phyloP scores from a whole-genome alignment of 2,329 filamentous ascomycete genomes.

The Aspergillus fructus region DNA sequence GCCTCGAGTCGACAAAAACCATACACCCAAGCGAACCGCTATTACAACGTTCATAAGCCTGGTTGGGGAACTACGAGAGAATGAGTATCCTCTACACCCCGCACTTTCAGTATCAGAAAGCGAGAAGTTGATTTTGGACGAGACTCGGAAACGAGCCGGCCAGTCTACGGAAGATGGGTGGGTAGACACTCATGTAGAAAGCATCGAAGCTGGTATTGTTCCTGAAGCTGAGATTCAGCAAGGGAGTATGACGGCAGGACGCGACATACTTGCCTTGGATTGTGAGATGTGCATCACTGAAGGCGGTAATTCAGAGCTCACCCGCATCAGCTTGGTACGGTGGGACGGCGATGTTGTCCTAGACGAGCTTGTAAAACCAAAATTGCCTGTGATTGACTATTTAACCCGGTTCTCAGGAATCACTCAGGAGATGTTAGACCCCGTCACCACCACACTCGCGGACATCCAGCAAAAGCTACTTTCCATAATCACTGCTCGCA shows the following conservation, averaged over 20 bases:
- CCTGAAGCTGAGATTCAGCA: conserved; percentile 71
- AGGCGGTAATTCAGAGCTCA: conserved; percentile 75
- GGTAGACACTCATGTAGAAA: conserved; percentile 73
- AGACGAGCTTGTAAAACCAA: conserved; percentile 89
- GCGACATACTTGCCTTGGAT: conserved; percentile 77
- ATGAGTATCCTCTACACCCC: conserved; percentile 83
- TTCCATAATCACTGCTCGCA: conserved; percentile 57
- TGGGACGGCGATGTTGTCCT: conserved; percentile 83
- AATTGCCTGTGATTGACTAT: conserved; percentile 86
- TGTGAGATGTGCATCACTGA: conserved; percentile 97
- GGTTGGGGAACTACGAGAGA: conserved; percentile 72
- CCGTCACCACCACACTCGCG: conserved; percentile 75
- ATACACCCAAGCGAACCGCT: conserved; percentile 73
- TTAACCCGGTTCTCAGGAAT: conserved; percentile 91
- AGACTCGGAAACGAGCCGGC: conserved; percentile 52
- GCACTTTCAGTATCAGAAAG: conserved; percentile 62
- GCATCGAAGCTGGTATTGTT: conserved; percentile 65
- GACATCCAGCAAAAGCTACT: conserved; percentile 82
- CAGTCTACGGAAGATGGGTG: conserved; percentile 65
- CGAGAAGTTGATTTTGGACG: conserved; percentile 55
- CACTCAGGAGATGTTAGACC: conserved; percentile 76
- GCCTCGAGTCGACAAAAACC: conserved; percentile 63
- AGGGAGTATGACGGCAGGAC: conserved; percentile 80
- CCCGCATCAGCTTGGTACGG: conserved; percentile 79
- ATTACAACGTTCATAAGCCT: conserved; percentile 76